Conservation (phyloP, 805 yeast genomes). For the Candida manassasensis region DNA sequence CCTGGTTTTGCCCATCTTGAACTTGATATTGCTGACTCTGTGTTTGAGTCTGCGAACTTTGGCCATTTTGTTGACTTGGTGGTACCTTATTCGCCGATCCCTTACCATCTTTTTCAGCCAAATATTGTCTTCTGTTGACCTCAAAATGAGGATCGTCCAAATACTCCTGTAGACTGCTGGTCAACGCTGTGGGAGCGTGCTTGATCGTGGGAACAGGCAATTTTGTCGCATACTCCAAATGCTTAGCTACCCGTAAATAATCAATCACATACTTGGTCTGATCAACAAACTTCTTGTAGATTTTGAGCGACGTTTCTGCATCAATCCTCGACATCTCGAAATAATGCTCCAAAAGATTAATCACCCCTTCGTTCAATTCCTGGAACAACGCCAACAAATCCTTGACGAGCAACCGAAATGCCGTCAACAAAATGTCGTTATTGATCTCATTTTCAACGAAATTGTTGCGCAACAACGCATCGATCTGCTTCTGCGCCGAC, state of each 20-base stretch:
- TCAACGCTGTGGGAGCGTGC: conserved; percentile 94
- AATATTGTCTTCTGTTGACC: conserved; percentile 67
- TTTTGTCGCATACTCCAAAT: conserved; percentile 79
- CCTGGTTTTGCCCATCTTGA: background rate
- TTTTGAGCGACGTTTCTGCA: conserved; percentile 79
- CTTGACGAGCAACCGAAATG: conserved; percentile 84
- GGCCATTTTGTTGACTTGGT: conserved; percentile 5
- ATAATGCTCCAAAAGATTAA: conserved; percentile 87
- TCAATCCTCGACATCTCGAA: conserved; percentile 86
- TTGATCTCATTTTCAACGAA: conserved; percentile 76
- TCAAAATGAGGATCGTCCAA: conserved; percentile 84
- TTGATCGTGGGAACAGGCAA: conserved; percentile 91
- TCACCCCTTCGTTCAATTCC: conserved; percentile 91
- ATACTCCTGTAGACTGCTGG: conserved; percentile 83
- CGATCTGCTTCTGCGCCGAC: conserved; percentile 78
- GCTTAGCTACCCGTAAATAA: conserved; percentile 85
- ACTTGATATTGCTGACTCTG: background rate
- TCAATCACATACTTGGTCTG: conserved; percentile 84
- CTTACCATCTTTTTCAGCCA: conserved; percentile 49
- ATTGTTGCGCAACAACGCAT: conserved; percentile 65
- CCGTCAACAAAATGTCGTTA: conserved; percentile 78
- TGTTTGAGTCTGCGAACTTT: conserved; percentile 6
- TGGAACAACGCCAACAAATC: conserved; percentile 85
- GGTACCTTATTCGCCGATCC: background rate
- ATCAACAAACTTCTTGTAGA: conserved; percentile 80